Base-by-base conservation (phyloP, 148 eudicot species). In the Dysphania ambrosioides region DNA sequence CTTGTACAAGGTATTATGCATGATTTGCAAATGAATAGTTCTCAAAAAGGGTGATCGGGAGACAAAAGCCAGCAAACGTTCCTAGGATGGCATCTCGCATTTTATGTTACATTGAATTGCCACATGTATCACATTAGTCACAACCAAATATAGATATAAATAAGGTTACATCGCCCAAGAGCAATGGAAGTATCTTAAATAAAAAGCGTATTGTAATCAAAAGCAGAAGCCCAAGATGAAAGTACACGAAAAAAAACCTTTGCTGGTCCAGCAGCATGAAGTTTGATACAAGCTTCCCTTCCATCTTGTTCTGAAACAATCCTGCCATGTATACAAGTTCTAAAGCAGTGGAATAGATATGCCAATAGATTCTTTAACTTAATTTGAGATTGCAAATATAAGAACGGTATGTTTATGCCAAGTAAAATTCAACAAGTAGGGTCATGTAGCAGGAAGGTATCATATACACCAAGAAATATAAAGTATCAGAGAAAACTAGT, bases 211-310 rank as follows among this genome's bases (percentile, higher is more conserved):
- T 23, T 21, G 34, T 30, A 8, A 26, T 24, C 19, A 2, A 32
- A 55, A 21, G 2, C 41, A 29, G 29, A 12, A 55, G 31, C 44
- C 34, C 47, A 35, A 23, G 21, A 72, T 36, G n/a, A 21, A 51
- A 24, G 9, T 8, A 64, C 8, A 23, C 47, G 35, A 49, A 75
- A 12, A 74, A n/a, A 70, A 67, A 93, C 98, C 97, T 93, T 93
- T 71, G 87, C 76, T 68, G 98, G 98, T 70, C 98, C 98, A 85
- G 97, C 97, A 77, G 90, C 91, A 85, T 93, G 98, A 80, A 93
- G 88, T 83, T 85, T 82, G 79, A 85, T 91, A 77, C 98, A 93
- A 49, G 95, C 98, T 81, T 91, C 88, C 77, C 86, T 83, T 12
- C 98, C 98, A 77, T 91, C 98, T 85, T 85, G 72, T 79, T 93